phyloP scores from a whole-genome alignment of 208 protist genomes.

The Crithidia acanthocephali region DNA sequence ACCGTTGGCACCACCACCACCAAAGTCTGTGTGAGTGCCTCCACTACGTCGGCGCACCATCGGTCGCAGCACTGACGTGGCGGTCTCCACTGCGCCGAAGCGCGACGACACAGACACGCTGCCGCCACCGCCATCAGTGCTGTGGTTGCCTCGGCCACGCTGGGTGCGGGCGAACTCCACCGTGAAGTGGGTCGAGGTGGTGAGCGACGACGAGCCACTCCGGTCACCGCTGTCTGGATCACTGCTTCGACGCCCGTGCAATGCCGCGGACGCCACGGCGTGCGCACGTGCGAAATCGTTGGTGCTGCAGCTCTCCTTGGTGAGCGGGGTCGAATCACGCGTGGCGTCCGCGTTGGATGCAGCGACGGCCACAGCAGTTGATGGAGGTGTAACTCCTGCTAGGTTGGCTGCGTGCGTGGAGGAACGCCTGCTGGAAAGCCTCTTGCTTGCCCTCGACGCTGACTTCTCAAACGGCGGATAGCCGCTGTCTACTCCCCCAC shows the following conservation, averaged over 20 bases:
- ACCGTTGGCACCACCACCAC: not conserved
- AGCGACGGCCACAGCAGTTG: not conserved
- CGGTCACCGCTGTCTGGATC: not conserved
- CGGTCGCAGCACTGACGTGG: constrained; percentile 18
- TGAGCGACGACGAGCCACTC: not conserved
- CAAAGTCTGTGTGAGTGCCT: not conserved
- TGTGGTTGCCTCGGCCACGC: not conserved
- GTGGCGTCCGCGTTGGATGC: not conserved
- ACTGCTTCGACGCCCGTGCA: not conserved
- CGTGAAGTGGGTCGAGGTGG: constrained; percentile 10
- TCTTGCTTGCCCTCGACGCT: too few species aligned
- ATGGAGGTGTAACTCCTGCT: not conserved
- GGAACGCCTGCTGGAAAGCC: too few species aligned
- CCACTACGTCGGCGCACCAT: constrained; percentile 7
- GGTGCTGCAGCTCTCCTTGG: not conserved
- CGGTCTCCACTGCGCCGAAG: constrained; percentile 12
- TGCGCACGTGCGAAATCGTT: not conserved
- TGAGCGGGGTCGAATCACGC: not conserved
- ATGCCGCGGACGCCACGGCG: not conserved
- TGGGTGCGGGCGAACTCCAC: constrained; percentile 9
- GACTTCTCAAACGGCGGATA: too few species aligned
- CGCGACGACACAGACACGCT: too few species aligned
- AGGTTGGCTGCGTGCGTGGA: not conserved
- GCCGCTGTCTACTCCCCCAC: too few species aligned
- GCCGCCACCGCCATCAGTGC: too few species aligned